These are phyloP conservation scores for Boechera divaricarpa DNA, from an alignment of 345 rosid species.

Conservation along the genomic window DNA sequence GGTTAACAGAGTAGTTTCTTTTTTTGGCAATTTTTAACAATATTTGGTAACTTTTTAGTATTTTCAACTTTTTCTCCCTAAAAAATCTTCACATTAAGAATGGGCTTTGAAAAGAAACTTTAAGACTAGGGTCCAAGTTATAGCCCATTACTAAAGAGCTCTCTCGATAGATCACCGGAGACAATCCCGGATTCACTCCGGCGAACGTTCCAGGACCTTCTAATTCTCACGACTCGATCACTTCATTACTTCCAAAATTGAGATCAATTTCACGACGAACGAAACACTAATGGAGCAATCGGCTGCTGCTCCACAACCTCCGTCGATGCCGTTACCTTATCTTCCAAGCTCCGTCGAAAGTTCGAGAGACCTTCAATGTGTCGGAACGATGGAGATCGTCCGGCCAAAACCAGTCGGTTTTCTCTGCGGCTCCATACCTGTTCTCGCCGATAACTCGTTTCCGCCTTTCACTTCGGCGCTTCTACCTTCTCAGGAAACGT, in stretches of 20 bases:
- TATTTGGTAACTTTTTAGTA: too few relatives aligned
- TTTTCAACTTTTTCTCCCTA: too few relatives aligned
- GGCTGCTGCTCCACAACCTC: constrained; percentile 8
- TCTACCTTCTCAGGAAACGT: constrained; percentile 76
- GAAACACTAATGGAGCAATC: background rate
- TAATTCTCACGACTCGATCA: background rate
- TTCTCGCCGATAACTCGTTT: constrained; percentile 76
- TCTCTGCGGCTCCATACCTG: constrained; percentile 93
- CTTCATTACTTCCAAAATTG: background rate
- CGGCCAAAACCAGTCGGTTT: constrained; percentile 78
- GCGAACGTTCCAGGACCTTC: background rate
- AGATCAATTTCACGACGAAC: background rate
- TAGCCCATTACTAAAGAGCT: background rate
- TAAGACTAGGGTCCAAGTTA: background rate
- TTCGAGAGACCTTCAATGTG: constrained; percentile 73
- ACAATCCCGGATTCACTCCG: background rate
- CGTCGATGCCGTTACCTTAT: constrained; percentile 18
- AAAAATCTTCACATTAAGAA: too few relatives aligned
- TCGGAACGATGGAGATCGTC: constrained; percentile 77
- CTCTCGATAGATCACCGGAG: constrained; percentile 4
- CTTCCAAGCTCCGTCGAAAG: constrained; percentile 50
- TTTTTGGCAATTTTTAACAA: too few relatives aligned
- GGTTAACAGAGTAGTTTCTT: too few relatives aligned
- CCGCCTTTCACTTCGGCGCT: constrained; percentile 71
- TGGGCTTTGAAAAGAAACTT: background rate